Conservation (phyloP, 345 rosid species). For the Camelina laxa region DNA sequence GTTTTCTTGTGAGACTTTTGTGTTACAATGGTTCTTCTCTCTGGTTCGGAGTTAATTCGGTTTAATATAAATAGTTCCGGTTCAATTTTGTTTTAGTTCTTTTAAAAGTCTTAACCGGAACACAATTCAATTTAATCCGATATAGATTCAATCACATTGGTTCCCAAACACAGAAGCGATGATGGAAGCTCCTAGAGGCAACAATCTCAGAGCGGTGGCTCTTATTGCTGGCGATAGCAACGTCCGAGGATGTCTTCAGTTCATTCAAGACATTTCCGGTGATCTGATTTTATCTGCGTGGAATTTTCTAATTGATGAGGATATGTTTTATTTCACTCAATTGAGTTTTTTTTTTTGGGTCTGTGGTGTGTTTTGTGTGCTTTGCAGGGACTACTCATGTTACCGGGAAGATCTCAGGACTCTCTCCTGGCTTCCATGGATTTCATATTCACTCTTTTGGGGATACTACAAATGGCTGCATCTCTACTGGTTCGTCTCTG, state of each 20-base stretch:
- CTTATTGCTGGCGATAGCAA: slow-evolving; percentile 67
- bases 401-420: slow-evolving; percentile 74
- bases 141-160: neutral
- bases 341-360: neutral
- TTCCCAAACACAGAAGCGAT: slow-evolving; percentile 38
- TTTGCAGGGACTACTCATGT: slow-evolving; percentile 74
- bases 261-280: slow-evolving; percentile 67
- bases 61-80: slow-evolving; percentile 19
- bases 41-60: slow-evolving; percentile 12
- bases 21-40: neutral
- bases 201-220: slow-evolving; percentile 80
- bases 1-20: neutral
- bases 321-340: neutral
- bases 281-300: slow-evolving; percentile 31
- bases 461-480: slow-evolving; percentile 96
- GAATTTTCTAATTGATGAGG: neutral
- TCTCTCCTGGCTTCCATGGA: slow-evolving; percentile 83
- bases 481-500: slow-evolving; percentile 70
- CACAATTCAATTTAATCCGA: slow-evolving; percentile 25
- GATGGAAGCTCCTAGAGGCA: slow-evolving; percentile 54
- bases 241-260: slow-evolving; percentile 73
- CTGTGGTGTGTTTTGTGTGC: neutral
- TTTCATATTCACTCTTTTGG: slow-evolving; percentile 94
- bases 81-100: slow-evolving; percentile 5
- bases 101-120: neutral